phyloP scores from a whole-genome alignment of 306 rosid species.

The Geum urbanum region DNA sequence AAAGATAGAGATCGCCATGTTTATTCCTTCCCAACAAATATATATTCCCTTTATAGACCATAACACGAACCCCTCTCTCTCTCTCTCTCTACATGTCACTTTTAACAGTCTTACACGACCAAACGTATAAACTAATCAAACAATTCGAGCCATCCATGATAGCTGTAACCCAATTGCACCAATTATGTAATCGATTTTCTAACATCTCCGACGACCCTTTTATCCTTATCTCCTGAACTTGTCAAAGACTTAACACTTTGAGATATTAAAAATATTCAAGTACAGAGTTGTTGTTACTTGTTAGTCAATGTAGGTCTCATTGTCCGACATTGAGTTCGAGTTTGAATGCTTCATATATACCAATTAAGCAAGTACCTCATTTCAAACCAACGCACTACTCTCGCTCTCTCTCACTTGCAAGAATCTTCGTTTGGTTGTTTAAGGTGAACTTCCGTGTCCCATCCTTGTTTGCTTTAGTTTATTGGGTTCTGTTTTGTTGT shows the following conservation, averaged over 20 bases:
- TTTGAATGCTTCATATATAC: not conserved
- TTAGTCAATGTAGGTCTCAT: not conserved
- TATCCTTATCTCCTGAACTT: constrained; percentile 17
- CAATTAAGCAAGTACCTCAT: not conserved
- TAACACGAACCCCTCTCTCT: not conserved
- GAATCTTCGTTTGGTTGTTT: not conserved
- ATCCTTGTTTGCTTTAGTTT: not conserved
- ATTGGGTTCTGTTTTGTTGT: constrained; percentile 18
- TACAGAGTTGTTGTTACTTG: constrained; percentile 1
- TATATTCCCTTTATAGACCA: not conserved
- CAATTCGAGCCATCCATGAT: constrained; percentile 9
- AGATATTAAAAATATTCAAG: not conserved
- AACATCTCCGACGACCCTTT: constrained; percentile 6
- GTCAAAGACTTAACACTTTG: constrained; percentile 27
- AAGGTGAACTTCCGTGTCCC: constrained; percentile 15
- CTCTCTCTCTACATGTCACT: not conserved
- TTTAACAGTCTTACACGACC: not conserved
- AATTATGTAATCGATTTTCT: not conserved
- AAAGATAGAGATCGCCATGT: not conserved
- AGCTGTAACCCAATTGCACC: constrained; percentile 31
- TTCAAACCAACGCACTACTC: constrained; percentile 6
- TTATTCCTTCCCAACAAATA: constrained; percentile 3
- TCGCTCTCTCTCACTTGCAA: not conserved
- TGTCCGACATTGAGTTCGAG: not conserved
- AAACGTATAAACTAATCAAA: not conserved